Evolutionary conservation across 306 rosid species (phyloP).

Genomic region (Dalbergia oliveri): DNA sequence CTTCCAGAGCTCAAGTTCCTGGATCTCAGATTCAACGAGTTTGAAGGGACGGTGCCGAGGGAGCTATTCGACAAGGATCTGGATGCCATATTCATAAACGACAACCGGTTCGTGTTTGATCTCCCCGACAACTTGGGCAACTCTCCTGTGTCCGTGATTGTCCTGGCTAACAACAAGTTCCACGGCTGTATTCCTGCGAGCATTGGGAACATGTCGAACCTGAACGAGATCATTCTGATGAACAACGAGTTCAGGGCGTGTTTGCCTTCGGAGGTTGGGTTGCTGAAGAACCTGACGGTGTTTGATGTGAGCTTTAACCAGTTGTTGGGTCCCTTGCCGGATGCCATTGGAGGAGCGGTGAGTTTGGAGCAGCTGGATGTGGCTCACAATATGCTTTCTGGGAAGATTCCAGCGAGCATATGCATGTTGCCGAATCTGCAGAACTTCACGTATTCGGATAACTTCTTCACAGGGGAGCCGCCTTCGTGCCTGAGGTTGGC

Average conservation of each 20-base stretch:
- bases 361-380: constrained; percentile 72
- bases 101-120: constrained; percentile 62
- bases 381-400: constrained; percentile 61
- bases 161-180: constrained; percentile 74
- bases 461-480: constrained; percentile 92
- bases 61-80: constrained; percentile 73
- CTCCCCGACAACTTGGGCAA: constrained; percentile 68
- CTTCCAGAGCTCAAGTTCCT: constrained; percentile 64
- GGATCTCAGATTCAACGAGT: constrained; percentile 78
- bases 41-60: constrained; percentile 66
- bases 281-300: constrained; percentile 64
- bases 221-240: constrained; percentile 64
- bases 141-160: constrained; percentile 77
- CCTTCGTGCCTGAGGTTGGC: constrained; percentile 65
- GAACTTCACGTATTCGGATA: constrained; percentile 88
- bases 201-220: constrained; percentile 70
- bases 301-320: constrained; percentile 70
- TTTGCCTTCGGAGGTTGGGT: constrained; percentile 70
- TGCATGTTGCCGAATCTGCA: constrained; percentile 75
- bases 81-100: constrained; percentile 77
- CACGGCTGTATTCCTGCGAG: constrained; percentile 77
- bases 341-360: constrained; percentile 52
- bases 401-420: constrained; percentile 75
- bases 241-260: constrained; percentile 64
- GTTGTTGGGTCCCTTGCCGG: constrained; percentile 64